Conservation (phyloP, 2,329 filamentous ascomycete genomes). For the Orbilia javanica region DNA sequence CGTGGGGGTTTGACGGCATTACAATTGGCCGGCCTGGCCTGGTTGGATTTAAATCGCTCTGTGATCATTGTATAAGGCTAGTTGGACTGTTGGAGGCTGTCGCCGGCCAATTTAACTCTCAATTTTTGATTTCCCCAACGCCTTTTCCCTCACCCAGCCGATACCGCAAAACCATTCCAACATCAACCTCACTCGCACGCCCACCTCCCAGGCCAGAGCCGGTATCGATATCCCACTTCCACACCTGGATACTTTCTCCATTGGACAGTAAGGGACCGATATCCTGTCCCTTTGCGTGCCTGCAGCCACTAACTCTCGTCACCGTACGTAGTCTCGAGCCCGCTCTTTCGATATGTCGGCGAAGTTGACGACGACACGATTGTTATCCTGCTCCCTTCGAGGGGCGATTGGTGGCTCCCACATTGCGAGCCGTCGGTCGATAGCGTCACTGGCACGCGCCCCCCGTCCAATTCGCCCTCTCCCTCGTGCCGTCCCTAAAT, state of each 20-base stretch:
- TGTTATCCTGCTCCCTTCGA: conserved; percentile 29
- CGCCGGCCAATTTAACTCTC: neutral
- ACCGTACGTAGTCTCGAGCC: neutral
- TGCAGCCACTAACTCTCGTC: neutral
- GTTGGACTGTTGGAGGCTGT: neutral
- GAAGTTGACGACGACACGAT: conserved; percentile 27
- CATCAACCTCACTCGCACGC: neutral
- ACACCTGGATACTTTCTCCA: neutral
- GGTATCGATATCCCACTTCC: neutral
- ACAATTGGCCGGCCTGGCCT: neutral
- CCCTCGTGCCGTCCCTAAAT: conserved; percentile 11
- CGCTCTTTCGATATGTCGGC: conserved; percentile 19
- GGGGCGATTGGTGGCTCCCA: neutral
- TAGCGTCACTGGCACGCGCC: conserved; percentile 35
- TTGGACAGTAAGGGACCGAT: neutral
- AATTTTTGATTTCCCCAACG: conserved; percentile 14
- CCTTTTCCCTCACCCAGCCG: conserved; percentile 23
- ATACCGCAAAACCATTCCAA: conserved; percentile 15
- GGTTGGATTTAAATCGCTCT: neutral
- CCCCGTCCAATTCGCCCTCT: neutral
- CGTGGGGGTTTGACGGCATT: neutral
- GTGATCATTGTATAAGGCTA: neutral
- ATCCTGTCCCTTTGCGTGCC: too few species aligned
- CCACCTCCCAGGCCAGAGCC: neutral
- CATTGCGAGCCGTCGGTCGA: conserved; percentile 10